Percentiles rank a stretch among this genome's conserved stretches.
phyloP scores from a whole-genome alignment of 202 grass and related monocot genomes.

The Carex arenaria region DNA sequence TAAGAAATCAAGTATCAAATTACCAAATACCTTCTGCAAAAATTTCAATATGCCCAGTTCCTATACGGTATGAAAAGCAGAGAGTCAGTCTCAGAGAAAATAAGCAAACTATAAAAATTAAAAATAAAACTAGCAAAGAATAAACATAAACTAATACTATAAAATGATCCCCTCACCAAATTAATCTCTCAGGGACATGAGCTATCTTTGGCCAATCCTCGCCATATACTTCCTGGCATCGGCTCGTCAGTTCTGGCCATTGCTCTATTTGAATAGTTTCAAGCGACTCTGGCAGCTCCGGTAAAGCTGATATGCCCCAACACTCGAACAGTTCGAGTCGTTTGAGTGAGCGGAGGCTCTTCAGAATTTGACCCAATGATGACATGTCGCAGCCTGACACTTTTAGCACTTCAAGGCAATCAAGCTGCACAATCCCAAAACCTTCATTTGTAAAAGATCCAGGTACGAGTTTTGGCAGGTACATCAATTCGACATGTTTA shows the following conservation, averaged over 20 bases:
- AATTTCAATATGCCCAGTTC: conserved; percentile 14
- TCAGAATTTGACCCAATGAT: conserved; percentile 11
- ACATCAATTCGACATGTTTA: conserved; percentile 11
- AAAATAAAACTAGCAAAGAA: neutral
- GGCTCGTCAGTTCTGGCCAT: conserved; percentile 22
- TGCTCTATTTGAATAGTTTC: conserved; percentile 18
- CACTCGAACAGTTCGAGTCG: conserved; percentile 3
- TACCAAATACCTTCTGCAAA: neutral
- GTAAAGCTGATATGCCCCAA: conserved; percentile 14
- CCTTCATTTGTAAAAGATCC: conserved; percentile 13
- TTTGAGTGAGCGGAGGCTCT: neutral
- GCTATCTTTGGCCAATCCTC: conserved; percentile 27
- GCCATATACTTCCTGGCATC: conserved; percentile 1
- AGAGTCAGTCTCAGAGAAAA: neutral
- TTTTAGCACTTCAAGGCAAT: conserved; percentile 1
- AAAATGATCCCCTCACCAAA: neutral
- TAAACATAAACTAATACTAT: neutral
- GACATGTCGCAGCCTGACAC: conserved; percentile 12
- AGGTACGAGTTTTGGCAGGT: conserved; percentile 1
- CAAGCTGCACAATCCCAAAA: conserved; percentile 2
- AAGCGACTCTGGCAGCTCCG: conserved; percentile 15
- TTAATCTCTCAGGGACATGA: conserved; percentile 19
- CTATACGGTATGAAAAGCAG: neutral
- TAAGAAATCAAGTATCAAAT: neutral
- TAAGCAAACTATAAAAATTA: neutral